Conservation (phyloP, 2,329 filamentous ascomycete genomes). For the Beauveria bassiana region DNA sequence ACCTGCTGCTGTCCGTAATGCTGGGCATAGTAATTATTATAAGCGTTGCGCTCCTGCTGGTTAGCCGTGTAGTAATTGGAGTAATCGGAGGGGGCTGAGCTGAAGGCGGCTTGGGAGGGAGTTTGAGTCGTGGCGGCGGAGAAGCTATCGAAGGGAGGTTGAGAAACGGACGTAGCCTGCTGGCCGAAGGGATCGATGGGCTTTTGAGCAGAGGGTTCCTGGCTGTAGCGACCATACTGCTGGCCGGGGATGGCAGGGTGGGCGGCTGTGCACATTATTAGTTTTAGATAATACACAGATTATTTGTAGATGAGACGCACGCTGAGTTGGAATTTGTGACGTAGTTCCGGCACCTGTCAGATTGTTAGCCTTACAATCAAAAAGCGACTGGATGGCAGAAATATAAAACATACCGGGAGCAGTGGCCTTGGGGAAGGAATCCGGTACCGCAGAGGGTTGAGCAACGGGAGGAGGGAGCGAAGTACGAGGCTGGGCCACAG, state of each 20-base stretch:
- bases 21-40: slow-evolving; percentile 71
- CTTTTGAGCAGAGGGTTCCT: slow-evolving; percentile 65
- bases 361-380: not conserved
- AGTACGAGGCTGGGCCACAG: slow-evolving; percentile 74
- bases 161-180: slow-evolving; percentile 46
- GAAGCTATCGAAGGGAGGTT: slow-evolving; percentile 55
- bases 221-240: slow-evolving; percentile 64
- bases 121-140: slow-evolving; percentile 51
- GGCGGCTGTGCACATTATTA: slow-evolving; percentile 14
- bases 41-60: slow-evolving; percentile 62
- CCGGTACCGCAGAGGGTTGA: slow-evolving; percentile 46
- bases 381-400: too few species aligned
- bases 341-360: not conserved
- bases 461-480: slow-evolving; percentile 75
- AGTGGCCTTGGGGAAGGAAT: slow-evolving; percentile 50
- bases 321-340: slow-evolving; percentile 18
- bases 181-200: slow-evolving; percentile 82
- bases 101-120: slow-evolving; percentile 58
- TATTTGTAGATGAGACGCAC: slow-evolving; percentile 12
- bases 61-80: slow-evolving; percentile 80
- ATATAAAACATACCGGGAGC: slow-evolving; percentile 30
- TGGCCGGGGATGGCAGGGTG: slow-evolving; percentile 51
- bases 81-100: slow-evolving; percentile 70
- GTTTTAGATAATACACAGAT: not conserved
- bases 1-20: slow-evolving; percentile 49